Evolutionary conservation across 2,329 filamentous ascomycete genomes (phyloP).

Genomic region (Ilyonectria sp.): DNA sequence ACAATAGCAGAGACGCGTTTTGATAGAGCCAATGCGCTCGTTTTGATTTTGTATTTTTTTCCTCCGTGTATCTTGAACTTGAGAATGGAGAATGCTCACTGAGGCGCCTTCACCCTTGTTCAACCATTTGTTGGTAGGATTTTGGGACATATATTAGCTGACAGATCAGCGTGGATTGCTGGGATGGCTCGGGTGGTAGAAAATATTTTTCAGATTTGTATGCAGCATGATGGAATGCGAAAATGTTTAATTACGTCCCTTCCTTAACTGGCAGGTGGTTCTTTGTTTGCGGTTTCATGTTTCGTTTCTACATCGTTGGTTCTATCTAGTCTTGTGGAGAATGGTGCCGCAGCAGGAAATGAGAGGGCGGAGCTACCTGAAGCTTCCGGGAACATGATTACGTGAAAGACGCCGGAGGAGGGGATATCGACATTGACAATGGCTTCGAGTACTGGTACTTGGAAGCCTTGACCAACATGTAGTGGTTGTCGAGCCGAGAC

Average conservation of each 20-base stretch:
- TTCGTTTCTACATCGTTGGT: slow-evolving; percentile 3
- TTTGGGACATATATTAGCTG: slow-evolving; percentile 21
- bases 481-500: background rate
- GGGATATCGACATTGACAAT: background rate
- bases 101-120: slow-evolving; percentile 3
- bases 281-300: background rate
- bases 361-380: slow-evolving; percentile 9
- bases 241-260: slow-evolving; percentile 39
- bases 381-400: background rate
- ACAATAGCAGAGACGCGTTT: slow-evolving; percentile 8
- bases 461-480: background rate
- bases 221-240: slow-evolving; percentile 42
- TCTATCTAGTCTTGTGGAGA: background rate
- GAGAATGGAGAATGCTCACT: slow-evolving; percentile 17
- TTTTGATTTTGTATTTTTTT: slow-evolving; percentile 20
- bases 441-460: background rate
- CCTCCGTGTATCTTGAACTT: slow-evolving; percentile 11
- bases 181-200: slow-evolving; percentile 22
- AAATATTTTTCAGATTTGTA: slow-evolving; percentile 35
- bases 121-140: slow-evolving; percentile 15
- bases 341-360: slow-evolving; percentile 8
- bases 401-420: background rate
- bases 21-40: slow-evolving; percentile 19
- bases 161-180: slow-evolving; percentile 28
- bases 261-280: background rate